Evolutionary conservation across 306 rosid genomes (phyloP).

Genomic region (Quercus rubra): DNA sequence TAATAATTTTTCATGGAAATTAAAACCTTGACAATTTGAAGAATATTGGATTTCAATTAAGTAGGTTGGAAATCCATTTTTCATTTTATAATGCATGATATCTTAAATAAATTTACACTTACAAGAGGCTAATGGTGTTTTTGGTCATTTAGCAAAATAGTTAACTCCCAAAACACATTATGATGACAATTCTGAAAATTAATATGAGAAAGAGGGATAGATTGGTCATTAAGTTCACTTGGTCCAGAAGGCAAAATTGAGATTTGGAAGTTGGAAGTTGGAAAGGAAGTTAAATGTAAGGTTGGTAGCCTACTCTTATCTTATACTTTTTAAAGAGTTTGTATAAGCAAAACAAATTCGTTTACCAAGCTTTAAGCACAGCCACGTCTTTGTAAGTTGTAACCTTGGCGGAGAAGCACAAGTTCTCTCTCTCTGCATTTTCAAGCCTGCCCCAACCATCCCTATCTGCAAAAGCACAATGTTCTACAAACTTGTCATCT

Average conservation of each 20-base stretch:
- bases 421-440: constrained; percentile 3
- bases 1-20: no score
- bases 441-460: constrained; percentile 56
- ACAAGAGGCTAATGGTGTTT: not conserved
- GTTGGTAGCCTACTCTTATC: constrained; percentile 74
- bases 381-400: constrained; percentile 9
- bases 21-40: no score
- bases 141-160: not conserved
- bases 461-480: not conserved
- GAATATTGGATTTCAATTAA: no score
- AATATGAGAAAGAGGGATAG: not conserved
- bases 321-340: constrained; percentile 16
- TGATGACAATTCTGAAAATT: not conserved
- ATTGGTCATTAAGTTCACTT: not conserved
- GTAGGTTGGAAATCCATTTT: no score
- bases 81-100: no score
- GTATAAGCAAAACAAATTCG: constrained; percentile 14
- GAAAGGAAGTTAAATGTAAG: constrained; percentile 37
- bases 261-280: constrained; percentile 17
- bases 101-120: no score
- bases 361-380: constrained; percentile 19
- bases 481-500: not conserved
- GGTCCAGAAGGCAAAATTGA: constrained; percentile 19
- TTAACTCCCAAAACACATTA: not conserved
- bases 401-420: constrained; percentile 16